These are phyloP conservation scores for Ustilago bromivora DNA, from an alignment of 1,284 basidiomycete genomes.

Conservation along the genomic window DNA sequence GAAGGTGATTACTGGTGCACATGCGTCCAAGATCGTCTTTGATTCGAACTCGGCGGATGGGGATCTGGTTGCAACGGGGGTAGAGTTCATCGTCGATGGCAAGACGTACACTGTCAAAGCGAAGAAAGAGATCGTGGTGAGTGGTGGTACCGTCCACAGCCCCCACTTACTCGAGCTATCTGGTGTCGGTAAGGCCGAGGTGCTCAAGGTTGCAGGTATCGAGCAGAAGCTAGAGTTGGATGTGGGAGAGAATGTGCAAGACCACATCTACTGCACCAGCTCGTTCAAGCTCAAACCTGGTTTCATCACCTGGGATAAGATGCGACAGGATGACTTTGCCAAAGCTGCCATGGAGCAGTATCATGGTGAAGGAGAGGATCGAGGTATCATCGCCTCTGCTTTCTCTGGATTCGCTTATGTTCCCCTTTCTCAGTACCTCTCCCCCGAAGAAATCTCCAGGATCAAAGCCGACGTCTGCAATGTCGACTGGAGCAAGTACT, in stretches of 20 bases:
- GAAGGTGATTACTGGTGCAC: slow-evolving; percentile 56
- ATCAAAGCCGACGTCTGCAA: slow-evolving; percentile 40
- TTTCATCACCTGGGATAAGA: slow-evolving; percentile 57
- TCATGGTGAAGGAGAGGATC: slow-evolving; percentile 42
- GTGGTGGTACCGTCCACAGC: slow-evolving; percentile 72
- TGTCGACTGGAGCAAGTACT: slow-evolving; percentile 44
- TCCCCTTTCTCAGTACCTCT: slow-evolving; percentile 51
- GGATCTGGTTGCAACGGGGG: slow-evolving; percentile 56
- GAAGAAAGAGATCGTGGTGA: slow-evolving; percentile 72
- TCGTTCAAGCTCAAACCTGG: slow-evolving; percentile 59
- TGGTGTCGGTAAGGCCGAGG: slow-evolving; percentile 46
- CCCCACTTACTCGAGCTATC: slow-evolving; percentile 60
- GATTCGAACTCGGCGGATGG: slow-evolving; percentile 15
- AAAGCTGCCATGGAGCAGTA: slow-evolving; percentile 57
- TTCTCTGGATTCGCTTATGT: slow-evolving; percentile 58
- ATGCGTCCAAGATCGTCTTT: slow-evolving; percentile 48
- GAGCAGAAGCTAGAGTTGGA: slow-evolving; percentile 61
- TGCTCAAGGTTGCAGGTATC: slow-evolving; percentile 48
- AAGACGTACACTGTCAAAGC: slow-evolving; percentile 65
- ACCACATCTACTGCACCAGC: slow-evolving; percentile 71
- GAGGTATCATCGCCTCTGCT: slow-evolving; percentile 56
- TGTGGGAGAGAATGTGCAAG: slow-evolving; percentile 74
- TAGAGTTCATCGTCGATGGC: slow-evolving; percentile 63
- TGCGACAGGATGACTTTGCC: slow-evolving; percentile 58
- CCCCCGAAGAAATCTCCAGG: slow-evolving; percentile 38